Evolutionary conservation across 768 basidiomycete genomes (phyloP).

Genomic region (Leccinum subgranulosum): DNA sequence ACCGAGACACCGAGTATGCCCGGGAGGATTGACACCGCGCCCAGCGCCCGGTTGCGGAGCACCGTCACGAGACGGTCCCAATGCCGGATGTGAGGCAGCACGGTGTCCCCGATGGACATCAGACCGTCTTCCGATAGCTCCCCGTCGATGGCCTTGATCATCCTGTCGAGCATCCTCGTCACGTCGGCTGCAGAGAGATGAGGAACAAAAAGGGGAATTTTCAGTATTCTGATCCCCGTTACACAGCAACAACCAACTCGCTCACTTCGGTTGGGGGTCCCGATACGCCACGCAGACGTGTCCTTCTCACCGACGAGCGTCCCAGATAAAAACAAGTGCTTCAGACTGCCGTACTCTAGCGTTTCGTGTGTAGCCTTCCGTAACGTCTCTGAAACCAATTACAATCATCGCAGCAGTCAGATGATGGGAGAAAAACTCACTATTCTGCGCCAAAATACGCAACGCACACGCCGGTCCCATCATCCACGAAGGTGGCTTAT

Average conservation of each 20-base stretch:
- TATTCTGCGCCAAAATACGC: background rate
- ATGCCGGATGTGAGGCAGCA: background rate
- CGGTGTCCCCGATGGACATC: background rate
- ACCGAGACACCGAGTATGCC: constrained; percentile 18
- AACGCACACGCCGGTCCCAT: background rate
- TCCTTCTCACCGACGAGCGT: constrained; percentile 3
- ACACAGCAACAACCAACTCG: background rate
- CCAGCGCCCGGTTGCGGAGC: background rate
- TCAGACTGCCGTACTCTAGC: background rate
- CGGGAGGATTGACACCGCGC: constrained; percentile 9
- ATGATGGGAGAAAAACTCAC: background rate
- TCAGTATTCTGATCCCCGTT: background rate
- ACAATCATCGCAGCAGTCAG: background rate
- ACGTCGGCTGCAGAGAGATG: background rate
- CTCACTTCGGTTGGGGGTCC: constrained; percentile 18
- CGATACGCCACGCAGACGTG: constrained; percentile 13
- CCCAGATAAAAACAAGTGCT: background rate
- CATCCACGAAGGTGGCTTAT: background rate
- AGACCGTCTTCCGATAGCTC: background rate
- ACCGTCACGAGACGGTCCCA: background rate
- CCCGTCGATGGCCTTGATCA: background rate
- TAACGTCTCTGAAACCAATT: background rate
- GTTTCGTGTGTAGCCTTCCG: background rate
- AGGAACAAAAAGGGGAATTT: background rate
- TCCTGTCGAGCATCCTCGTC: background rate